These are phyloP conservation scores for Sarcomyxa edulis DNA, from an alignment of 768 basidiomycete species.

Conservation along the genomic window DNA sequence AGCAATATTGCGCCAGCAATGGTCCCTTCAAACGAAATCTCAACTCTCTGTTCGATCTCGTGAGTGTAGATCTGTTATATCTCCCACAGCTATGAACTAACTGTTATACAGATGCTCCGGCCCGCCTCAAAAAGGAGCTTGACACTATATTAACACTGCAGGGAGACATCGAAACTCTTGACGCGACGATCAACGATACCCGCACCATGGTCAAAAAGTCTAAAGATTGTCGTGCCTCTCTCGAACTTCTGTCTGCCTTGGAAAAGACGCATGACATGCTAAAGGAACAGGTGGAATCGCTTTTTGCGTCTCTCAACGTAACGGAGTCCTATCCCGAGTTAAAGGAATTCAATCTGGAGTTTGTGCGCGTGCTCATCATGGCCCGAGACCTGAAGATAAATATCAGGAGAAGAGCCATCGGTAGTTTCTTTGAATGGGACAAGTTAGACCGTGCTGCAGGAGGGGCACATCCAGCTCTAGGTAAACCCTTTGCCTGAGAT, in stretches of 20 bases:
- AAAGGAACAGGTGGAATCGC: conserved; percentile 18
- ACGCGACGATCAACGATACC: conserved; percentile 12
- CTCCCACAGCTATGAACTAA: neutral
- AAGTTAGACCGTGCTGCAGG: conserved; percentile 26
- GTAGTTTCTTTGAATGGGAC: conserved; percentile 32
- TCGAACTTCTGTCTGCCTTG: conserved; percentile 13
- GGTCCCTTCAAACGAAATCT: conserved; percentile 23
- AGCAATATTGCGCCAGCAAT: conserved; percentile 19
- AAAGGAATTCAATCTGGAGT: conserved; percentile 18
- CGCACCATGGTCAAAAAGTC: conserved; percentile 5
- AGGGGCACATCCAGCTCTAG: conserved; percentile 23
- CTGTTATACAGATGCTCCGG: conserved; percentile 17
- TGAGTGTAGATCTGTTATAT: conserved; percentile 14
- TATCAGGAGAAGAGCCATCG: conserved; percentile 25
- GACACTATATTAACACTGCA: conserved; percentile 23
- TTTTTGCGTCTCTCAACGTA: conserved; percentile 31
- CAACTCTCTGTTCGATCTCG: conserved; percentile 20
- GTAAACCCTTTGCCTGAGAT: conserved; percentile 17
- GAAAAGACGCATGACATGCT: conserved; percentile 15
- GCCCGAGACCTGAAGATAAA: conserved; percentile 33
- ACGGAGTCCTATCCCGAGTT: conserved; percentile 26
- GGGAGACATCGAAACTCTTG: conserved; percentile 16
- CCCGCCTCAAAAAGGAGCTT: conserved; percentile 23
- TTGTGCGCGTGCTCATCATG: conserved; percentile 25
- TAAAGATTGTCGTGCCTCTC: conserved; percentile 1